Conservation (phyloP, 192 early-diverging fungal genomes). For the Backusella tuberculispora region DNA sequence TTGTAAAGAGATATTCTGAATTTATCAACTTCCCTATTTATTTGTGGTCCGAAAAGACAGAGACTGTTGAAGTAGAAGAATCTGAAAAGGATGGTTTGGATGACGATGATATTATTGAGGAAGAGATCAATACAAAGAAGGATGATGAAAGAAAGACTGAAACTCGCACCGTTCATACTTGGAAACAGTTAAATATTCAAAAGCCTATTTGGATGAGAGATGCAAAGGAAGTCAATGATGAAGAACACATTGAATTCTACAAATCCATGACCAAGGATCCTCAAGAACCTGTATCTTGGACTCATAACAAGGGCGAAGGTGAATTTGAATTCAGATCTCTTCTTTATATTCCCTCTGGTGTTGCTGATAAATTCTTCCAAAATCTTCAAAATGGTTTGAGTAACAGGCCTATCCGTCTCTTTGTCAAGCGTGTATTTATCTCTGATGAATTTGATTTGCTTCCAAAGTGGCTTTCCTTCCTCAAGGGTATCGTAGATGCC, state of each 20-base stretch:
- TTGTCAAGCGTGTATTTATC: constrained; percentile 96
- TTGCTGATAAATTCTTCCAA: constrained; percentile 61
- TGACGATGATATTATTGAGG: constrained; percentile 47
- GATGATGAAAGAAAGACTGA: constrained; percentile 60
- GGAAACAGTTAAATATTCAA: constrained; percentile 86
- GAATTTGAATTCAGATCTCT: constrained; percentile 90
- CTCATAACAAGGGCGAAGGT: constrained; percentile 94
- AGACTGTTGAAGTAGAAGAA: constrained; percentile 58
- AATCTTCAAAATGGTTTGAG: constrained; percentile 51
- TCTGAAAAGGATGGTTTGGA: constrained; percentile 43
- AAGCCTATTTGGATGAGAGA: constrained; percentile 95
- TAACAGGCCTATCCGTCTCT: constrained; percentile 72
- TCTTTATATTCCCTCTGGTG: constrained; percentile 79
- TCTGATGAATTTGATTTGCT: constrained; percentile 93
- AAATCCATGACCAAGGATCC: constrained; percentile 72
- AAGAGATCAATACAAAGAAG: constrained; percentile 56
- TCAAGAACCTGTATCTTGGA: constrained; percentile 76
- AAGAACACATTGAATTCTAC: constrained; percentile 94
- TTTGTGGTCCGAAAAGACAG: constrained; percentile 66
- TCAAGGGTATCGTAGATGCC: constrained; percentile 93
- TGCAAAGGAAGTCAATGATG: constrained; percentile 72
- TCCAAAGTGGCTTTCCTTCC: constrained; percentile 90
- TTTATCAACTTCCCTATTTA: constrained; percentile 99
- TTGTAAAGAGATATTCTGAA: constrained; percentile 91
- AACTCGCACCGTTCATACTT: constrained; percentile 59